Base-by-base conservation (phyloP, 2,329 filamentous ascomycete genomes). In the Botrytis galanthina region DNA sequence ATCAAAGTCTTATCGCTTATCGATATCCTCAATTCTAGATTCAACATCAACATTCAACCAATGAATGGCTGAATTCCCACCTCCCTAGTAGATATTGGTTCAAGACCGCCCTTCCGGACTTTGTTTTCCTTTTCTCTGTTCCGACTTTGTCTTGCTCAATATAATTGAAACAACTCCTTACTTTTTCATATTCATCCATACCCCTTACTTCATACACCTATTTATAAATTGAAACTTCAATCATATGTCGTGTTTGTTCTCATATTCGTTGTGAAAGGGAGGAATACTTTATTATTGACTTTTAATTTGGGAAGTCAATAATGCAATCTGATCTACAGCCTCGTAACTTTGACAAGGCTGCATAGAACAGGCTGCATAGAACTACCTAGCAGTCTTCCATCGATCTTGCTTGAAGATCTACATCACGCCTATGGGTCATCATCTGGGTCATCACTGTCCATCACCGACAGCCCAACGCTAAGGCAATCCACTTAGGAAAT, bases 21-120 rank as follows among this genome's bases (percentile, higher is more conserved):
- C 66, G 66, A 68, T 68, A 67, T 67, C 64, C 48, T 39, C 32
- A n/a, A 67, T 63, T 62, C 37, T 39, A 62, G 61, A 63, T 67
- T 29, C 64, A 12, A 37, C 4, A 39, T 61, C 35, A 26, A 39
- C 16, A 26, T 54, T 57, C 35, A 42, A 54, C 64, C 64, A 68
- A 68, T 68, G 3, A 39, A 16, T 9, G 26, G 22, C 35, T 22
- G 7, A 16, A 51, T n/a, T 3, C 10, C 48, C n/a, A 14, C 48
- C 46, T 51, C 12, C 46, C 22, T 26, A 51, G 48, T n/a, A n/a
- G 22, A n/a, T n/a, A n/a, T 51, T 35, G 48, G 42, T 46, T 26
- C 26, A 16, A 66, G 20, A 10, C 44, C 44, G 44, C 22, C 4
- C 63, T 18, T 37, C 9, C 48, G 35, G 48, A 32, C 46, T 42